Evolutionary conservation across 2,329 filamentous ascomycete genomes (phyloP).

Genomic region (Furcasterigmium sp.): DNA sequence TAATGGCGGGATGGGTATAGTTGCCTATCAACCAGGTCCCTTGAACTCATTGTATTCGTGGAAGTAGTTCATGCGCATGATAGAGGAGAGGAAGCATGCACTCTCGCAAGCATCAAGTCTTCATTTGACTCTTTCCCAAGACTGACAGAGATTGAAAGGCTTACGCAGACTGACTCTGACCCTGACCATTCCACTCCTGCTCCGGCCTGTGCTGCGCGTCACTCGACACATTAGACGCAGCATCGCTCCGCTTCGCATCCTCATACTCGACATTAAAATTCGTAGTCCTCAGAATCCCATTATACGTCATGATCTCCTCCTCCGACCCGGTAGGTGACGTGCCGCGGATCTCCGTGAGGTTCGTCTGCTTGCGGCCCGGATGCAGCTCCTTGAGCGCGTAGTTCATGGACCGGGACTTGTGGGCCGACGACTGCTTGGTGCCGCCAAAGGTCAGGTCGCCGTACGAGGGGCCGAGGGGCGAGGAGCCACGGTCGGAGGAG

Average conservation of each 20-base stretch:
- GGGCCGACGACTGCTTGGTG: neutral
- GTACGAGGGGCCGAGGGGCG: neutral
- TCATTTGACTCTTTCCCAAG: too few relatives aligned
- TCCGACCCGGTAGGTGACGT: conserved; percentile 26
- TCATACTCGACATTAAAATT: conserved; percentile 20
- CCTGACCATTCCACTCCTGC: too few relatives aligned
- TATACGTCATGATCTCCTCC: conserved; percentile 33
- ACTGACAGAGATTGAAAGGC: too few relatives aligned
- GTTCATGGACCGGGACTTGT: neutral
- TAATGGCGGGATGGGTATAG: too few relatives aligned
- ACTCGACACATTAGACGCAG: neutral
- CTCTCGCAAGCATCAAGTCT: too few relatives aligned
- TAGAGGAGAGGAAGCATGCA: too few relatives aligned
- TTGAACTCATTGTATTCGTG: too few relatives aligned
- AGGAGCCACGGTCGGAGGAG: neutral
- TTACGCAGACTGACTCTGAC: too few relatives aligned
- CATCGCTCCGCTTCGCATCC: conserved; percentile 4
- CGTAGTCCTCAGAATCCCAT: conserved; percentile 30
- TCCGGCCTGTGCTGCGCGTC: neutral
- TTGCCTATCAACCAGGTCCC: too few relatives aligned
- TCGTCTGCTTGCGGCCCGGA: conserved; percentile 13
- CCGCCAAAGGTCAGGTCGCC: neutral
- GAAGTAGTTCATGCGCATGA: too few relatives aligned
- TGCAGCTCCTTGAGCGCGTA: conserved; percentile 19
- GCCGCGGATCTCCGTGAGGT: conserved; percentile 24